Conservation (phyloP, 163 green algal species). For the Volvox carteri region DNA sequence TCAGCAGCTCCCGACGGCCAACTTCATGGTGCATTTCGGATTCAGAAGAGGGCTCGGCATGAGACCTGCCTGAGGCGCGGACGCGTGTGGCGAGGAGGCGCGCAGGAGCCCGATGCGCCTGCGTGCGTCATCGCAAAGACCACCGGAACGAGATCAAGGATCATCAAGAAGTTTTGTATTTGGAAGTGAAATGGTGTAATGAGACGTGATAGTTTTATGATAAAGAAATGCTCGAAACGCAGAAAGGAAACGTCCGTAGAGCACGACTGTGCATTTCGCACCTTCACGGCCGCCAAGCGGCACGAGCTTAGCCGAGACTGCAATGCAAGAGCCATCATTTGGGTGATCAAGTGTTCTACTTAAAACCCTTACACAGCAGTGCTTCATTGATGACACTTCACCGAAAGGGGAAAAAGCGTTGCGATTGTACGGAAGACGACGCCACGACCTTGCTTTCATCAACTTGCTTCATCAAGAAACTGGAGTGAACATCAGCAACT, state of each 20-base stretch:
- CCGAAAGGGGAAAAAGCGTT: background rate
- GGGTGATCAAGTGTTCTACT: background rate
- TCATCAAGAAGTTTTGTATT: background rate
- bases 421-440: background rate
- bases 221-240: background rate
- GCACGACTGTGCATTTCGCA: background rate
- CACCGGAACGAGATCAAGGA: background rate
- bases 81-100: slow-evolving; percentile 16
- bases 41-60: background rate
- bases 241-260: background rate
- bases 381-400: background rate
- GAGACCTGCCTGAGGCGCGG: slow-evolving; percentile 46
- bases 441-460: background rate
- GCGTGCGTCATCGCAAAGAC: background rate
- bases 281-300: slow-evolving; percentile 8
- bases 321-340: slow-evolving; percentile 16
- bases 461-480: background rate
- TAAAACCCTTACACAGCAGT: background rate
- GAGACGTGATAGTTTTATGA: background rate
- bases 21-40: background rate
- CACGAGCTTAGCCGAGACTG: slow-evolving; percentile 14
- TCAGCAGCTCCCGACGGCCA: background rate
- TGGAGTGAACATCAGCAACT: background rate
- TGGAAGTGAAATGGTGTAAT: background rate
- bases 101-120: background rate